Conservation (phyloP, 1,139 yeast genomes). For the Wickerhamiella infanticola region DNA sequence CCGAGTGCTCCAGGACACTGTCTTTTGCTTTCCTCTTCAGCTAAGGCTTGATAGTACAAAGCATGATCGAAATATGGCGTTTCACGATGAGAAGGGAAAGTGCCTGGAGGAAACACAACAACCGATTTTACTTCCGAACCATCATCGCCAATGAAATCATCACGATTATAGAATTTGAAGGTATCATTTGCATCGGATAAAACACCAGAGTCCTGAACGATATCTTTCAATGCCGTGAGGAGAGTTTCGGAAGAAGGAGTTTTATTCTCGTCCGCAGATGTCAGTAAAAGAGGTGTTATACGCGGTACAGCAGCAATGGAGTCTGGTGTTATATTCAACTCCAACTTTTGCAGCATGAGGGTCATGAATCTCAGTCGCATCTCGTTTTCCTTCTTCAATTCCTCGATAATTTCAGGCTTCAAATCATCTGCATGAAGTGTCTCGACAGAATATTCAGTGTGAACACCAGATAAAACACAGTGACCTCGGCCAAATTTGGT, state of each 20-base stretch:
- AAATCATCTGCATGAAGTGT: constrained; percentile 15
- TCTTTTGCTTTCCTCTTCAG: constrained; percentile 16
- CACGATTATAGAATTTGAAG: constrained; percentile 14
- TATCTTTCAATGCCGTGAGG: constrained; percentile 39
- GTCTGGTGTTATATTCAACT: constrained; percentile 44
- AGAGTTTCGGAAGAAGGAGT: constrained; percentile 21
- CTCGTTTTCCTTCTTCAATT: constrained; percentile 31
- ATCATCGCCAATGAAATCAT: constrained; percentile 2
- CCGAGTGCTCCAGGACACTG: constrained; percentile 31
- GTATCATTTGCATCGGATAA: constrained; percentile 14
- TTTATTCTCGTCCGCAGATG: neutral
- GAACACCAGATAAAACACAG: constrained; percentile 71
- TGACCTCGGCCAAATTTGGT: constrained; percentile 59
- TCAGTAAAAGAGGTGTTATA: constrained; percentile 4
- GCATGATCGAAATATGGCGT: constrained; percentile 64
- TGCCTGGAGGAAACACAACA: constrained; percentile 28
- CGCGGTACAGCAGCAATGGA: constrained; percentile 25
- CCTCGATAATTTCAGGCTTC: constrained; percentile 27
- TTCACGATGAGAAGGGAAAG: constrained; percentile 30
- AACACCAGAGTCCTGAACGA: constrained; percentile 25
- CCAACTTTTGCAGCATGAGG: constrained; percentile 41
- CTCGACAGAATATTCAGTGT: constrained; percentile 62
- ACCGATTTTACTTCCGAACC: constrained; percentile 31
- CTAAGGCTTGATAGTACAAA: constrained; percentile 37
- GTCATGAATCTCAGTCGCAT: constrained; percentile 41